A percentile compares a stretch with the other conserved stretches of the same genome.
phyloP scores from a whole-genome alignment of 495 filamentous ascomycete genomes.

The Penicillium lividum region DNA sequence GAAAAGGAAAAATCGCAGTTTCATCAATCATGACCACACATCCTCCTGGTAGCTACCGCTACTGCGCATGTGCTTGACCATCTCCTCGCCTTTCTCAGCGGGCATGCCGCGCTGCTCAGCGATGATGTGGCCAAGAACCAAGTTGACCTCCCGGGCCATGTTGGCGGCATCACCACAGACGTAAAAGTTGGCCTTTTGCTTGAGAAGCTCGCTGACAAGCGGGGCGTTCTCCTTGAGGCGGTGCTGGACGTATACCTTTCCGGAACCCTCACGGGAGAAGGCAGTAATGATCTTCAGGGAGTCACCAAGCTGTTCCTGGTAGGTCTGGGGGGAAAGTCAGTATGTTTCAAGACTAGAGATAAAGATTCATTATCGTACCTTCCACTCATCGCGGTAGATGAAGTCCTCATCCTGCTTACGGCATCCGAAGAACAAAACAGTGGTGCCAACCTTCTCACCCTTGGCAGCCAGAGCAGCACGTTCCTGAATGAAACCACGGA shows the following conservation, averaged over 20 bases:
- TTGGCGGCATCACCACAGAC: constrained; percentile 98
- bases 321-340: constrained; percentile 56
- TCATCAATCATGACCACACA: constrained; percentile 74
- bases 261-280: constrained; percentile 76
- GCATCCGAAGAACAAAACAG: constrained; percentile 93
- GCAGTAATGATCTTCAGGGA: constrained; percentile 85
- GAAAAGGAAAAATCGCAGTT: constrained; percentile 4
- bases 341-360: neutral
- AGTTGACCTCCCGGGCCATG: constrained; percentile 97
- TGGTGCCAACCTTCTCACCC: constrained; percentile 85
- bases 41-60: constrained; percentile 97
- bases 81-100: constrained; percentile 85
- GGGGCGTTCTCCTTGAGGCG: constrained; percentile 77
- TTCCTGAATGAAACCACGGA: constrained; percentile 95
- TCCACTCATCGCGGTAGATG: constrained; percentile 88
- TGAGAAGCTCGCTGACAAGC: constrained; percentile 83
- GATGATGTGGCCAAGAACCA: constrained; percentile 80
- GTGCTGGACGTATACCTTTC: constrained; percentile 98
- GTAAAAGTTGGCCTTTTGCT: constrained; percentile 93
- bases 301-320: constrained; percentile 78
- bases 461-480: constrained; percentile 75
- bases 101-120: constrained; percentile 76
- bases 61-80: constrained; percentile 92
- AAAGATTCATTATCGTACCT: constrained; percentile 60
- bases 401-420: constrained; percentile 84